Evolutionary conservation across 495 filamentous ascomycete genomes (phyloP).

Genomic region (Penicillium malachiteum): DNA sequence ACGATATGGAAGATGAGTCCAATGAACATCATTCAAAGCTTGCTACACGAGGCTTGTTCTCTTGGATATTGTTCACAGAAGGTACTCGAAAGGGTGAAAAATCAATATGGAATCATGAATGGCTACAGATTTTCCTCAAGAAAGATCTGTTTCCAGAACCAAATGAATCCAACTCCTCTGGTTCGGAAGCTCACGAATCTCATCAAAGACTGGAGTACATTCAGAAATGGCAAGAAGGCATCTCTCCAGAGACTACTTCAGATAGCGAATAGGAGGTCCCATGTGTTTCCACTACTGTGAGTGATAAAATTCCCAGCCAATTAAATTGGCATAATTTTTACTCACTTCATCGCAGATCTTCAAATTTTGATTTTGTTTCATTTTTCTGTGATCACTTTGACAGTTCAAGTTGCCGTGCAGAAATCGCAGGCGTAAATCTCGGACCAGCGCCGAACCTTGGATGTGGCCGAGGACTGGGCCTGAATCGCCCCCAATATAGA

Average conservation of each 20-base stretch:
- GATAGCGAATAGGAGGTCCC: no score
- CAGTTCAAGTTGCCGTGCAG: no score
- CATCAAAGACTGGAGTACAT: neutral
- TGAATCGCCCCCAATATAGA: no score
- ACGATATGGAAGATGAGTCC: neutral
- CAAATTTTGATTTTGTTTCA: no score
- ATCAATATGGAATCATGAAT: conserved; percentile 1
- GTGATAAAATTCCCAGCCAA: no score
- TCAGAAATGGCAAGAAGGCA: neutral
- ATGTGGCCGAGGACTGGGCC: neutral
- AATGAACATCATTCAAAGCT: neutral
- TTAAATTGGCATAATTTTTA: no score
- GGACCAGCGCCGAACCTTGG: no score
- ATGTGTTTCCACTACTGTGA: no score
- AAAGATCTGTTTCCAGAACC: neutral
- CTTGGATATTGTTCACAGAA: conserved; percentile 4
- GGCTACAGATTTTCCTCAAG: neutral
- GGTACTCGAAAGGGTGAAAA: neutral
- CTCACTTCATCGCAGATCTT: no score
- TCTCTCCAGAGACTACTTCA: neutral
- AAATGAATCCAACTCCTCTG: neutral
- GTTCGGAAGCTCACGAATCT: neutral
- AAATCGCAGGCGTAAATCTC: no score
- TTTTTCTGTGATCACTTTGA: no score
- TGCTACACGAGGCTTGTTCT: neutral